phyloP scores from a whole-genome alignment of 805 yeast genomes.

The Myxozyma nipponensis region DNA sequence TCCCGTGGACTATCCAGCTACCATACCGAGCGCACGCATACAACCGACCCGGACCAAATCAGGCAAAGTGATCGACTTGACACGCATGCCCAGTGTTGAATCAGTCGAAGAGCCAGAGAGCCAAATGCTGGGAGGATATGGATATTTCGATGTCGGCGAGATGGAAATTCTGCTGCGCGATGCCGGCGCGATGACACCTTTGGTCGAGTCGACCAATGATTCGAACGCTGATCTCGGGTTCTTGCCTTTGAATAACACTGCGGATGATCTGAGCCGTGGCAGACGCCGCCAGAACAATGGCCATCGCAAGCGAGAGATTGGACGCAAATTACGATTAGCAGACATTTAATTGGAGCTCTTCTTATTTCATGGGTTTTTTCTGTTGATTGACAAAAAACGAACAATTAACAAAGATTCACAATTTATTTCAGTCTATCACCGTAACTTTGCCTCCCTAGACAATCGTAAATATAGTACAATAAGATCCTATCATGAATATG shows the following conservation, averaged over 20 bases:
- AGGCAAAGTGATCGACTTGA: not conserved
- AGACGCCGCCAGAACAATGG: not conserved
- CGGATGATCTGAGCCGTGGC: slow-evolving; percentile 5
- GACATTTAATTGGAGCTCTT: slow-evolving; percentile 57
- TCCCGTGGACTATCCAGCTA: slow-evolving; percentile 8
- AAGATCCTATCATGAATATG: not conserved
- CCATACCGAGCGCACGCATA: not conserved
- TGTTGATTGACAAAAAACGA: too few species aligned
- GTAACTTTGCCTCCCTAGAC: too few species aligned
- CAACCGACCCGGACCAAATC: not conserved
- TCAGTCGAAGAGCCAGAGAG: slow-evolving; percentile 32
- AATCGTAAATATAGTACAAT: not conserved
- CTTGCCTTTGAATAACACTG: not conserved
- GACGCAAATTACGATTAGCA: slow-evolving; percentile 58
- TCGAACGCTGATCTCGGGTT: slow-evolving; percentile 1
- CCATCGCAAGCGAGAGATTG: slow-evolving; percentile 51
- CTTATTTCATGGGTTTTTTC: too few species aligned
- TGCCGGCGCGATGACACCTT: slow-evolving; percentile 33
- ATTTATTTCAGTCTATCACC: too few species aligned
- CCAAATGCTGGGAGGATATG: slow-evolving; percentile 72
- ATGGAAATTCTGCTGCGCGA: slow-evolving; percentile 60
- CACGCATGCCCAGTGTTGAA: not conserved
- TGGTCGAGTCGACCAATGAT: too few species aligned
- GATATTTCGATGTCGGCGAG: slow-evolving; percentile 73
- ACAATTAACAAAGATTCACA: too few species aligned